Evolutionary conservation across 202 grass and related monocot species (phyloP), one percentile per base, ranked within the genome.

Genomic region (Hordeum pubiflorum): DNA sequence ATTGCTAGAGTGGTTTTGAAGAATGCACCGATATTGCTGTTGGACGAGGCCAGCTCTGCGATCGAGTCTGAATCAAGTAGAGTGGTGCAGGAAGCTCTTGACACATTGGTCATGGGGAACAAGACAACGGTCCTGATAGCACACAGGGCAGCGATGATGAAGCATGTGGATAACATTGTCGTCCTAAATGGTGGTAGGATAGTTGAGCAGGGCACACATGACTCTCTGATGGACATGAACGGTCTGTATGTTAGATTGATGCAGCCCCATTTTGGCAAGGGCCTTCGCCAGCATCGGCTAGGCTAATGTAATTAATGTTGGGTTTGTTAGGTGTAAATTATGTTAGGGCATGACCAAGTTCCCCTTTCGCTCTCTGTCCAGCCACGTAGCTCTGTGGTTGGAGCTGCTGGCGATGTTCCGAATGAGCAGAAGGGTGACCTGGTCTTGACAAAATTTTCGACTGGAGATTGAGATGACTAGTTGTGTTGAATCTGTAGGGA

Each of bases 51-150:
- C 58, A 98, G 95, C 74, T 94, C 92, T 68, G 86, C 90, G 3
- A 98, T 98, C 0, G 95, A 98, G 75, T 94, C 92, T 6, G 95
- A 98, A 84, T 98, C 95, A 21, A 98, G 95, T 81, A 79, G 92
- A 74, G 95, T 95, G 27, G 95, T 98, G 43, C 92, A 95, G 69
- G 95, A 98, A 86, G 92, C 95, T 74, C 90, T 98, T 1, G 95
- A 93, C 77, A 98, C 92, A 36, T 84, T 98, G 68, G 90, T 94
- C 43, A 98, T 98, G 90, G 95, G 95, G 75, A 98, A 98, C 86
- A 98, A 98, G 84, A 98, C 95, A 8, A 98, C 95, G 2, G 91
- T 98, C 90, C 90, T 98, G 36, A 98, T 98, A 73, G 95, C 95
- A 1, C 95, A 98, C 83, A 92, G 95, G 64, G 90, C 91, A 22